Percentiles rank a stretch among this genome's conserved stretches.
Conservation (phyloP, 23 red algal species). For the Gracilariopsis chorda region DNA sequence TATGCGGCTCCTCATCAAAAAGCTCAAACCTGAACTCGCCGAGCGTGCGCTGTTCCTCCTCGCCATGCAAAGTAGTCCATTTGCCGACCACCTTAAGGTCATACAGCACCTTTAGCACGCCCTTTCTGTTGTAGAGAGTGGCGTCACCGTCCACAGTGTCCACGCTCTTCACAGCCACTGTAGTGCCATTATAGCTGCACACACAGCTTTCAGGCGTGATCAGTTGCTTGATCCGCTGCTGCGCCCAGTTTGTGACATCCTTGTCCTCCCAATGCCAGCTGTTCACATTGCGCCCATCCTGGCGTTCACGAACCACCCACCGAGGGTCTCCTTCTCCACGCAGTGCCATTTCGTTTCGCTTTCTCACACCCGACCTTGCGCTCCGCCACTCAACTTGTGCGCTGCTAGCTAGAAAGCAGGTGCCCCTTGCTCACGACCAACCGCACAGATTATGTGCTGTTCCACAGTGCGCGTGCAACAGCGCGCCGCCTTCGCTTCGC, state of each 20-base stretch:
- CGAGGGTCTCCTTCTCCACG: conserved; percentile 87
- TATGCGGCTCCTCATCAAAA: conserved; percentile 83
- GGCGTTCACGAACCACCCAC: conserved; percentile 81
- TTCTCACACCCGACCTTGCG: background rate
- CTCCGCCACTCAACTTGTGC: background rate
- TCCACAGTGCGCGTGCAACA: too few species aligned
- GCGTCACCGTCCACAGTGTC: conserved; percentile 84
- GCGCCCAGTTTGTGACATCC: conserved; percentile 76
- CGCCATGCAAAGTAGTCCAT: conserved; percentile 30
- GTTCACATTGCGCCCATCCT: conserved; percentile 88
- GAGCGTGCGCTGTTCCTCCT: conserved; percentile 21
- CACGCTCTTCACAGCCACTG: conserved; percentile 16
- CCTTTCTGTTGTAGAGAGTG: conserved; percentile 90
- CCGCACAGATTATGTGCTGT: too few species aligned
- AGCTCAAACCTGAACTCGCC: conserved; percentile 81
- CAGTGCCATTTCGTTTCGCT: conserved; percentile 46
- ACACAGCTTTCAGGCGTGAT: background rate
- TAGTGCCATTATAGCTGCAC: background rate
- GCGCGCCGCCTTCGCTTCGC: too few species aligned
- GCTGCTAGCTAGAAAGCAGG: too few species aligned
- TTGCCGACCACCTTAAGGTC: conserved; percentile 80
- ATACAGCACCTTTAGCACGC: conserved; percentile 75
- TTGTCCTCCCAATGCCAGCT: conserved; percentile 93
- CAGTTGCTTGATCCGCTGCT: conserved; percentile 54
- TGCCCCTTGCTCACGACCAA: background rate